Evolutionary conservation across 2,329 filamentous ascomycete genomes (phyloP), one percentile per base, ranked within the genome.

Genomic region (Colletotrichum sansevieriae): DNA sequence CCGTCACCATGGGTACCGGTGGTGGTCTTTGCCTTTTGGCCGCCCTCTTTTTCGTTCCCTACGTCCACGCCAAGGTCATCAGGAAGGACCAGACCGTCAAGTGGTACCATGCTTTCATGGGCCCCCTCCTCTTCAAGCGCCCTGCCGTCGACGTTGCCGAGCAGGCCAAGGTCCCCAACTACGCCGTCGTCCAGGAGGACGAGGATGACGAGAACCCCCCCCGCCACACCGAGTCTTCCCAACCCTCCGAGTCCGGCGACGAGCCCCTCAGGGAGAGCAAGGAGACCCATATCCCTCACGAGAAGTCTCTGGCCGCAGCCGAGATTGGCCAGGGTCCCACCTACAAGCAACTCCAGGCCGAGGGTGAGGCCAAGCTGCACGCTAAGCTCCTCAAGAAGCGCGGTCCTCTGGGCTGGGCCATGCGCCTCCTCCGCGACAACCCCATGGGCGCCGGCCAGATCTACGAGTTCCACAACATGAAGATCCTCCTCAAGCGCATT

Each of bases 391-490:
- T 87, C 65, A 82, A 87, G 78, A 85, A 84, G 66, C 81, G 82
- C 2, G 91, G 92, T 29, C 91, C 91, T 58, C 84, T 95, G n/a
- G 92, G 90, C 74, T 95, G 92, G 92, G 93, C 91, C 43, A 92
- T 95, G 90, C 91, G 92, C 73, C 88, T 84, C 58, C 89, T 95
- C 20, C 91, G 88, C 76, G 84, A 92, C 74, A 92, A 94, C 83
- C 91, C 88, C 55, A 87, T 93, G 80, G 91, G 91, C 18, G 78
- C 89, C 18, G 93, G 92, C 60, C 84, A 90, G 75, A 86, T 95
- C 71, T 93, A 95, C 81, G 92, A 95, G 81, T 74, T 85, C 20
- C 83, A 89, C 80, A 95, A 95, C 84, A 81, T 94, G 70, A 86
- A 85, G 76, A 85, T 86, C 58, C 68, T 90, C 22, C 33, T 83